phyloP scores from a whole-genome alignment of 139 green algal genomes.

The Volvox reticuliferus region DNA sequence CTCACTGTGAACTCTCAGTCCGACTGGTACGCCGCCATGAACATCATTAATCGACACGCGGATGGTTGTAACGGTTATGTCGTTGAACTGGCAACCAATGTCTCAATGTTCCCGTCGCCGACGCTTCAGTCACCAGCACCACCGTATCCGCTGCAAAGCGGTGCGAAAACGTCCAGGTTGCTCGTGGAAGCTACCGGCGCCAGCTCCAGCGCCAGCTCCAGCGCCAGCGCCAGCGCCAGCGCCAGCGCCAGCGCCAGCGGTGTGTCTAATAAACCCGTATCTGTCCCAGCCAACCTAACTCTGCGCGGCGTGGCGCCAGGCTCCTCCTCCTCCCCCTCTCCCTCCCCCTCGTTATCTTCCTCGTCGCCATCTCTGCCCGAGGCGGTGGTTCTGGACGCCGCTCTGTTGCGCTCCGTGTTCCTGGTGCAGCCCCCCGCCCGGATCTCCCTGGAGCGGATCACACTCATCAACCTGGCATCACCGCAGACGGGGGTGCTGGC shows the following conservation, averaged over 20 bases:
- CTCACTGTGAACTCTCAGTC: background rate
- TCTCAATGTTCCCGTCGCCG: slow-evolving; percentile 3
- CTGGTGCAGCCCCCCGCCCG: background rate
- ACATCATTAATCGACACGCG: background rate
- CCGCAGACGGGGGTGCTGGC: slow-evolving; percentile 14
- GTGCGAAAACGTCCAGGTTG: background rate
- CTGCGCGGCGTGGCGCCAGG: background rate
- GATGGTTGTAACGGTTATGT: slow-evolving; percentile 12
- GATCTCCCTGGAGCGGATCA: slow-evolving; percentile 1
- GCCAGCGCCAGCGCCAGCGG: background rate
- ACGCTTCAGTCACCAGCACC: background rate
- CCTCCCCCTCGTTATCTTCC: background rate
- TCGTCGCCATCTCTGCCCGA: background rate
- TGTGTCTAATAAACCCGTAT: background rate
- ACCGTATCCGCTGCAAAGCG: background rate
- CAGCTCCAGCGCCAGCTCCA: background rate
- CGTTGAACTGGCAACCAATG: background rate
- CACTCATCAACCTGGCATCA: slow-evolving; percentile 8
- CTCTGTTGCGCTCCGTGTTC: background rate
- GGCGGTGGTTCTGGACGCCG: slow-evolving; percentile 18
- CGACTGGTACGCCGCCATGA: background rate
- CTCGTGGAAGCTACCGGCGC: background rate
- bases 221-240: background rate
- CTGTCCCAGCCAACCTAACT: background rate
- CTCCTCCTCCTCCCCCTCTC: background rate